A percentile compares a stretch with the other conserved stretches of the same genome.
Evolutionary conservation across 192 early-diverging fungal genomes (phyloP).

Genomic region (Rhizophagus clarus): DNA sequence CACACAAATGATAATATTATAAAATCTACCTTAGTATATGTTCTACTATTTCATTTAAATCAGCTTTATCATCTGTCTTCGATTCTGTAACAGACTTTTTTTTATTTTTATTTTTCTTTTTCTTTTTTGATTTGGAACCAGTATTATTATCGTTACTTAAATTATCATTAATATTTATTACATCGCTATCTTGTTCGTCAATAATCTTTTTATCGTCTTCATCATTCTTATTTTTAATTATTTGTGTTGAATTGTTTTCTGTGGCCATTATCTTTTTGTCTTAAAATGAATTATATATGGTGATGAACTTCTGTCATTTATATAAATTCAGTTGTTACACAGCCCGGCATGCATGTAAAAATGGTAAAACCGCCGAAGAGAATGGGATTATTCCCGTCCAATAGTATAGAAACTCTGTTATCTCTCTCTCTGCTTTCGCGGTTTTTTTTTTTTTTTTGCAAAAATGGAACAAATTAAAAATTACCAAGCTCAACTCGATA

Average conservation of each 20-base stretch:
- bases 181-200: background rate
- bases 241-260: too few relatives aligned
- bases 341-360: too few relatives aligned
- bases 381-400: too few relatives aligned
- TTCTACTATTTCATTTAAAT: slow-evolving; percentile 7
- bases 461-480: slow-evolving; percentile 23
- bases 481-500: slow-evolving; percentile 64
- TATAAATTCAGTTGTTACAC: too few relatives aligned
- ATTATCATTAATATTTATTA: background rate
- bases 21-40: slow-evolving; percentile 24
- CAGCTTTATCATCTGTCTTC: slow-evolving; percentile 10
- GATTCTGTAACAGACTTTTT: background rate
- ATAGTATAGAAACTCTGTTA: too few relatives aligned
- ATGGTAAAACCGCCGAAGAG: too few relatives aligned
- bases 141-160: background rate
- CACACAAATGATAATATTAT: background rate
- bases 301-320: too few relatives aligned
- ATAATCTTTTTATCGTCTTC: background rate
- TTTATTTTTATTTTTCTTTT: slow-evolving; percentile 19
- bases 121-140: slow-evolving; percentile 8
- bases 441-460: background rate
- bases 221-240: background rate
- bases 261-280: too few relatives aligned
- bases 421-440: too few relatives aligned
- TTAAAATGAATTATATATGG: too few relatives aligned